Base-by-base conservation (phyloP, 116 monocot species). In the Posidonia oceanica region DNA sequence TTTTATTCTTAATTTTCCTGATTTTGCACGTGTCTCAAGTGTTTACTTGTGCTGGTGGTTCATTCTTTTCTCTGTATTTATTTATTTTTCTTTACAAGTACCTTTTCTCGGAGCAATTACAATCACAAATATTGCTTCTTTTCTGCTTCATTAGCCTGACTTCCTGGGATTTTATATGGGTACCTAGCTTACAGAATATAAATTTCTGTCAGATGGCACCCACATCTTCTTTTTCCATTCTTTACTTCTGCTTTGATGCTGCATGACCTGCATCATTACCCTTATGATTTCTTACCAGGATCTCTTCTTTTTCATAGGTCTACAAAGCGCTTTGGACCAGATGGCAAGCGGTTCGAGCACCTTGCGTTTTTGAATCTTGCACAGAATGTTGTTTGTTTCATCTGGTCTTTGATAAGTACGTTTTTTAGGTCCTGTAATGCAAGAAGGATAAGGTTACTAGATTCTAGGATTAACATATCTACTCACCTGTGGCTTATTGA, bases 351-450 rank as follows among this genome's bases (percentile, higher is more conserved):
- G 40, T 96, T 96, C 75, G 91, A 91, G 77, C 96, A 96, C 77
- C 89, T 96, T 42, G 64, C 96, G 40, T 91, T 96, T 83, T 75
- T 96, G 78, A 96, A 96, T 64, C 85, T 96, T 23, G 96, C 96
- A 15, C 96, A 96, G 73, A 96, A 89, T 78, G 89, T 91, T 61
- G 76, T 96, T 56, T 91, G 96, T 75, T 85, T 89, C 72, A 10
- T 96, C 44, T 96, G 96, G 91, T 91, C 96, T 3, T 80, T 88
- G 37, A 85, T 96, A 48, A 91, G 96, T 96, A 75, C 85, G 96
- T 29, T 29, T 16, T 4, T 13, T 73, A 59, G 15, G 42, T 29
- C 40, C 72, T 18, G 3, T 57, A n/a, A 52, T 67, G 20, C 29
- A 7, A 23, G 41, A 64, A 64, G 17, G 38, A 36, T 64, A 13